Percentiles rank a stretch among this genome's conserved stretches.
Evolutionary conservation across 192 early-diverging fungal species (phyloP).

Genomic region (Linnemannia elongata): DNA sequence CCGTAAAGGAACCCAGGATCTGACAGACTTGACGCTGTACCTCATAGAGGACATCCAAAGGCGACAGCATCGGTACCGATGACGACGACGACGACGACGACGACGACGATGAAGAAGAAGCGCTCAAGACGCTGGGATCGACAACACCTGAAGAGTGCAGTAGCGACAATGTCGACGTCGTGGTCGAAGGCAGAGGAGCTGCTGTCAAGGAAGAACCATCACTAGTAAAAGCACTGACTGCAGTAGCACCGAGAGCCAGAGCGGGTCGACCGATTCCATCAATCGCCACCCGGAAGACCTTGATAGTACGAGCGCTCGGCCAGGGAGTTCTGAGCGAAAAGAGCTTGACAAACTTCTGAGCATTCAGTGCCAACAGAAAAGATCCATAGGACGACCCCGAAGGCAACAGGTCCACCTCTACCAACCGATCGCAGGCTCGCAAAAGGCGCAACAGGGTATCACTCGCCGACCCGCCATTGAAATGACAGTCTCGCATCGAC

Average conservation of each 20-base stretch:
- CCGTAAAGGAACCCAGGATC: slow-evolving; percentile 3
- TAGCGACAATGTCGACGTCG: background rate
- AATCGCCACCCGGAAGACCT: background rate
- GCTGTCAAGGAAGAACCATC: background rate
- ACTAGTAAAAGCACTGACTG: background rate
- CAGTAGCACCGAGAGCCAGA: background rate
- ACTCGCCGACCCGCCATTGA: background rate
- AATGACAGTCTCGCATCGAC: background rate
- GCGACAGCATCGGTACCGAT: background rate
- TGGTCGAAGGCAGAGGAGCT: background rate
- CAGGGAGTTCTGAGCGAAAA: background rate
- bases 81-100: background rate
- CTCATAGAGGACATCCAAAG: background rate
- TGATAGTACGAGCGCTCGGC: background rate
- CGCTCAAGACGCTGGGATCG: background rate
- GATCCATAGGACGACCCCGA: background rate
- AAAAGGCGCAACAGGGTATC: background rate
- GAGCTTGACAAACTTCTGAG: background rate
- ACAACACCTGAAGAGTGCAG: background rate
- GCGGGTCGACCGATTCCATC: background rate
- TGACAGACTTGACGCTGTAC: background rate
- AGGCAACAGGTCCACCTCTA: background rate
- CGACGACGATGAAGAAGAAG: background rate
- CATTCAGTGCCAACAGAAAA: background rate
- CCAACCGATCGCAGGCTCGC: background rate